Conservation (phyloP, 331 rosid species). For the Erythrophleum ivorense region DNA sequence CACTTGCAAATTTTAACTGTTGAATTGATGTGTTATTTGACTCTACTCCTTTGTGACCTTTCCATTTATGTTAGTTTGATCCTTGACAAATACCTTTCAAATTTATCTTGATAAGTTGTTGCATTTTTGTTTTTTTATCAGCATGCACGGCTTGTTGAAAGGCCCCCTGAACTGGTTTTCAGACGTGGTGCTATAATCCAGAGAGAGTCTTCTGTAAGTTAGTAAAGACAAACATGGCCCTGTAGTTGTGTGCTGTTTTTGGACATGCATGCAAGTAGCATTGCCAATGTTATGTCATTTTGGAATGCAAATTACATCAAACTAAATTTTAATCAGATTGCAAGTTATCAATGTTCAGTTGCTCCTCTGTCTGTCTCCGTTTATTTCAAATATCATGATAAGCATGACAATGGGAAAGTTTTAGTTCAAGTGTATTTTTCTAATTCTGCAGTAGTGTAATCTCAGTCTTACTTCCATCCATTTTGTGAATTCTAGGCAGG, state of each 20-base stretch:
- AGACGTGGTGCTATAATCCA: slow-evolving; percentile 78
- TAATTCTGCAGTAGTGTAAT: slow-evolving; percentile 7
- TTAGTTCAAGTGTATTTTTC: slow-evolving; percentile 27
- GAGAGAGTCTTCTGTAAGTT: slow-evolving; percentile 75
- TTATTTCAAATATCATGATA: slow-evolving; percentile 25
- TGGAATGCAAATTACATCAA: not conserved
- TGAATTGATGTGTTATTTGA: slow-evolving; percentile 11
- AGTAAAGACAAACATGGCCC: not conserved
- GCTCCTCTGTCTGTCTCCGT: slow-evolving; percentile 10
- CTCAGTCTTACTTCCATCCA: slow-evolving; percentile 36
- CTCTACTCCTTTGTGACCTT: slow-evolving; percentile 22
- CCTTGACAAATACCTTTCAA: slow-evolving; percentile 16
- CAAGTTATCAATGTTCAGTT: slow-evolving; percentile 9
- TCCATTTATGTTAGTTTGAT: slow-evolving; percentile 35
- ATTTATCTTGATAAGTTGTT: slow-evolving; percentile 5
- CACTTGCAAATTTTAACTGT: slow-evolving; percentile 23
- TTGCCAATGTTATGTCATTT: slow-evolving; percentile 5
- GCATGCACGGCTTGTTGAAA: slow-evolving; percentile 83
- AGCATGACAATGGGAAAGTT: slow-evolving; percentile 20
- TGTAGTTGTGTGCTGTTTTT: slow-evolving; percentile 13
- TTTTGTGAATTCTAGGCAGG: slow-evolving; percentile 69
- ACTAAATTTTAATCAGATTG: slow-evolving; percentile 11
- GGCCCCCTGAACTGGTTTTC: slow-evolving; percentile 84
- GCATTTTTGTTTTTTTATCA: slow-evolving; percentile 44
- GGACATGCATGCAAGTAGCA: not conserved